Percentiles rank a stretch among this genome's conserved stretches.
Evolutionary conservation across 805 yeast genomes (phyloP).

Genomic region (Yarrowia divulgata): DNA sequence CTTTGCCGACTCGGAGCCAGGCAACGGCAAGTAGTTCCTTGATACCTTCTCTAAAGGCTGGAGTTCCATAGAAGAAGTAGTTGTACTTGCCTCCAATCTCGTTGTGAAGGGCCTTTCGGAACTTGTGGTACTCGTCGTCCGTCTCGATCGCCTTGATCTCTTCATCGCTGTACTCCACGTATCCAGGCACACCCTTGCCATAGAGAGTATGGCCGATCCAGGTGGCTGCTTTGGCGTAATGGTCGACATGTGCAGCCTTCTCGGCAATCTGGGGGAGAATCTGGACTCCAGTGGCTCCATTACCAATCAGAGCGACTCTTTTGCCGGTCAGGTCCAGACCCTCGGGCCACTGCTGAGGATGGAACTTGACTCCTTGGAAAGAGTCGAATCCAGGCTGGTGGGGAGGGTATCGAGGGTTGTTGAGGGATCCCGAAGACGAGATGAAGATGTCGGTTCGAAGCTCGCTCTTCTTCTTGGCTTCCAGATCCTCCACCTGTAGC

Average conservation of each 20-base stretch:
- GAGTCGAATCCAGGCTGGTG: slow-evolving; percentile 46
- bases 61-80: slow-evolving; percentile 32
- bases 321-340: slow-evolving; percentile 46
- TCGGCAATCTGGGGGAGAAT: slow-evolving; percentile 46
- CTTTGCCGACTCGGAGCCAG: slow-evolving; percentile 41
- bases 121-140: slow-evolving; percentile 41
- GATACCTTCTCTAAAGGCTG: slow-evolving; percentile 34
- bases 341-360: slow-evolving; percentile 50
- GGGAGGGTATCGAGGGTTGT: slow-evolving; percentile 47
- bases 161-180: slow-evolving; percentile 42
- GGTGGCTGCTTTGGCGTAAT: slow-evolving; percentile 44
- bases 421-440: slow-evolving; percentile 46
- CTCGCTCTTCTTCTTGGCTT: slow-evolving; percentile 37
- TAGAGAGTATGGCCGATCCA: slow-evolving; percentile 43
- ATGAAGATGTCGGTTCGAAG: slow-evolving; percentile 45
- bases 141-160: slow-evolving; percentile 41
- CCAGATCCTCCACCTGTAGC: slow-evolving; percentile 40
- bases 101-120: slow-evolving; percentile 44
- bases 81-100: slow-evolving; percentile 39
- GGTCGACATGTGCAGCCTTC: slow-evolving; percentile 44
- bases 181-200: slow-evolving; percentile 43
- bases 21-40: slow-evolving; percentile 40
- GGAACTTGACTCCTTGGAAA: slow-evolving; percentile 49
- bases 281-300: slow-evolving; percentile 52
- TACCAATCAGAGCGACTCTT: slow-evolving; percentile 50